A percentile compares a stretch with the other conserved stretches of the same genome.
phyloP scores from a whole-genome alignment of 2,329 filamentous ascomycete species.

The Calonectria fujianensis region DNA sequence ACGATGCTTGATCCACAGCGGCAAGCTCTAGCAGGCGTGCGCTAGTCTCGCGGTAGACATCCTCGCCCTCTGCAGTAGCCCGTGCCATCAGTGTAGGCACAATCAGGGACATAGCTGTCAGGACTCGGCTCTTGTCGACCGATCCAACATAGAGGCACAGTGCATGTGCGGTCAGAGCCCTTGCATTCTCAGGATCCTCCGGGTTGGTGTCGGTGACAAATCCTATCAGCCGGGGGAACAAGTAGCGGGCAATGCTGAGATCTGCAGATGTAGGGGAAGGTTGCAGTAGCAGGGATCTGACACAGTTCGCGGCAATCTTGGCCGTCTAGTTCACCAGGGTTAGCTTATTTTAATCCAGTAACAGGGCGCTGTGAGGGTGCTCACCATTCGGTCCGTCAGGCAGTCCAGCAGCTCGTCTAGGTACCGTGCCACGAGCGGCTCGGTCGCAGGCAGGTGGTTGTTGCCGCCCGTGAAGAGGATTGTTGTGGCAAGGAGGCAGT shows the following conservation, averaged over 20 bases:
- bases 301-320: slow-evolving; percentile 92
- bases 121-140: slow-evolving; percentile 66
- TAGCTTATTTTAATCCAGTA: slow-evolving; percentile 22
- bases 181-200: slow-evolving; percentile 87
- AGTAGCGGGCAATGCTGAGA: slow-evolving; percentile 82
- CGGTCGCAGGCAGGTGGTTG: slow-evolving; percentile 82
- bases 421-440: slow-evolving; percentile 84
- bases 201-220: slow-evolving; percentile 83
- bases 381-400: slow-evolving; percentile 85
- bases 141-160: slow-evolving; percentile 82
- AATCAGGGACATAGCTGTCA: slow-evolving; percentile 83
- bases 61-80: slow-evolving; percentile 78
- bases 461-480: slow-evolving; percentile 90
- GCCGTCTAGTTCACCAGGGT: slow-evolving; percentile 74
- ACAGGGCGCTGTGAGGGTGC: slow-evolving; percentile 49
- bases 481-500: slow-evolving; percentile 90
- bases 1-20: slow-evolving; percentile 81
- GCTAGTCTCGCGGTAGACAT: slow-evolving; percentile 83
- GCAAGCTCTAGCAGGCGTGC: slow-evolving; percentile 87
- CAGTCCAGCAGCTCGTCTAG: slow-evolving; percentile 90
- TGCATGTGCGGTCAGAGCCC: slow-evolving; percentile 82
- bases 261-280: slow-evolving; percentile 78
- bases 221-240: slow-evolving; percentile 83
- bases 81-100: slow-evolving; percentile 85
- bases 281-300: slow-evolving; percentile 87